Conservation (phyloP, 257 asterid species). For the Dorcoceras hygrometricum region DNA sequence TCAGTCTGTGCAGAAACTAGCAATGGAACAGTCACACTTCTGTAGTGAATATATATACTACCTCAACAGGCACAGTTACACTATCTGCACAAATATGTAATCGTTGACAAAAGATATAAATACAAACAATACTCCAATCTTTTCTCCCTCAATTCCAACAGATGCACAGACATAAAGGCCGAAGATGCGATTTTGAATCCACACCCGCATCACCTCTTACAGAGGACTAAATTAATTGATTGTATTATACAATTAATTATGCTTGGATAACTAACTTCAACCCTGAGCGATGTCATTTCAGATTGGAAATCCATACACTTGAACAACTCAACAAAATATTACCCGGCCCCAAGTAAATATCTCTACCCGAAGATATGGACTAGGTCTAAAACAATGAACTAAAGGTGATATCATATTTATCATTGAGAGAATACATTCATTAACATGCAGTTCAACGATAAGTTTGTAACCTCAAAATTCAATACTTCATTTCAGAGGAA, state of each 20-base stretch:
- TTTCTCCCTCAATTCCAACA: neutral
- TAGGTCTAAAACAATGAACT: neutral
- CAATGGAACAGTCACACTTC: slow-evolving; percentile 17
- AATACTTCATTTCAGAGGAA: neutral
- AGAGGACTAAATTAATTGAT: neutral
- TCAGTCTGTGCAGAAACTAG: slow-evolving; percentile 58
- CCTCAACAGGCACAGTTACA: neutral
- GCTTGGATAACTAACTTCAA: slow-evolving; percentile 3
- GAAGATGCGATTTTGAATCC: neutral
- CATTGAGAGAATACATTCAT: neutral
- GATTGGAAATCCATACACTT: neutral
- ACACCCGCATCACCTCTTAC: neutral
- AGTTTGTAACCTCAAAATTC: slow-evolving; percentile 13
- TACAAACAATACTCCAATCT: neutral
- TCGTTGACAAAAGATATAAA: neutral
- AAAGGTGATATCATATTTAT: neutral
- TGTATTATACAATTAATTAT: too few relatives aligned
- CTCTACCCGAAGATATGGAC: neutral
- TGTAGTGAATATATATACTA: neutral
- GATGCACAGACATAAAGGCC: neutral
- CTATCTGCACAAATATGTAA: slow-evolving; percentile 1
- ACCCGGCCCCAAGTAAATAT: neutral
- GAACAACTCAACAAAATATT: neutral
- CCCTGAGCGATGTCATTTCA: neutral
- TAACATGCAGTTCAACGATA: slow-evolving; percentile 6